Base-by-base conservation (phyloP, 495 filamentous ascomycete genomes). In the Aspergillus funiculosus region DNA sequence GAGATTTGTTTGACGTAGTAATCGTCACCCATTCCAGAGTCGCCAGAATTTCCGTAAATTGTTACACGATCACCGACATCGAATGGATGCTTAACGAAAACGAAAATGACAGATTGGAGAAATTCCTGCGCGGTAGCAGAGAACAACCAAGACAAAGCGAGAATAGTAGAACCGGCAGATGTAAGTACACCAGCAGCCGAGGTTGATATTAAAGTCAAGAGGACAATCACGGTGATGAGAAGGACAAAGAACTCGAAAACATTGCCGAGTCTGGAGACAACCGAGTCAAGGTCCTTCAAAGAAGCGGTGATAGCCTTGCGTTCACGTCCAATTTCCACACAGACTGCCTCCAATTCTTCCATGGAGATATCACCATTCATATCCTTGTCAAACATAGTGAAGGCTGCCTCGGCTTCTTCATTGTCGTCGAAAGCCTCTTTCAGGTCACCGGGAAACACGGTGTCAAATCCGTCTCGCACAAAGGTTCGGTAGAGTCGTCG, bases 31-130 rank as follows among this genome's bases (percentile, higher is more conserved):
- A 76, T 73, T 61, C 87, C 76, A 11, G 74, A 56, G 19, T 81
- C 73, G 46, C 91, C 92, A 0, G 91, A 82, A 59, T 94, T 95
- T 32, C 89, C 89, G 54, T 95, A 95, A 22, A 97, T 76, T 14
- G 86, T 86, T 2, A 97, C 87, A 42, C 91, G 81, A 63, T 97
- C 91, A 50, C 91, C 91, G 10, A 96, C 92, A 61, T 97, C 92
- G 54, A 96, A 97, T 4, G 91, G 91, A 61, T 97, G 91, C 71
- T 97, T 97, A 58, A 97, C 86, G 54, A 97, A 95, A 48, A 97
- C 90, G 56, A 97, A 97, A 51, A 95, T 84, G 52, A 91, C 75
- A 2, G 87, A 94, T 57, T 94, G 79, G 1, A 96, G 75, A 51
- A 96, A 95, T 54, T 96, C 92, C 58, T 95, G 89, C 0, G 91